phyloP scores from a whole-genome alignment of 1,284 basidiomycete genomes.

The Polyporus tsugae region DNA sequence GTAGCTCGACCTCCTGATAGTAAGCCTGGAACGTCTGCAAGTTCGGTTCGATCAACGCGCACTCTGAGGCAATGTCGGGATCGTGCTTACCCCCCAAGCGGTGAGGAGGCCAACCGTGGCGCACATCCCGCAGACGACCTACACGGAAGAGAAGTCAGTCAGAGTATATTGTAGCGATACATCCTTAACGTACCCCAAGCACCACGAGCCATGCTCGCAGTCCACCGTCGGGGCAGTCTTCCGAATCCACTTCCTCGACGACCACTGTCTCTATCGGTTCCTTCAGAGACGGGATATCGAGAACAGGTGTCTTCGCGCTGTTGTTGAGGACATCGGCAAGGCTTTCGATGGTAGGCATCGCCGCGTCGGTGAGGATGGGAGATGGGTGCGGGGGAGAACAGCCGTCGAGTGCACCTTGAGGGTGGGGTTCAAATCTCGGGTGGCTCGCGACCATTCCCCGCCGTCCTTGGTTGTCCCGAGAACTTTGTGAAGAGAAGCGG shows the following conservation, averaged over 20 bases:
- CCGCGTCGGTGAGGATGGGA: not conserved
- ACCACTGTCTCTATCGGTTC: not conserved
- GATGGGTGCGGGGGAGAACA: not conserved
- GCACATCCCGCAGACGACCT: not conserved
- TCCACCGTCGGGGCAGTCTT: constrained; percentile 1
- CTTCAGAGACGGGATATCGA: not conserved
- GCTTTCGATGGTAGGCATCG: not conserved
- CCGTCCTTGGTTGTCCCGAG: not conserved
- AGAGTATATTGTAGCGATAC: not conserved
- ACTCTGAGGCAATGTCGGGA: not conserved
- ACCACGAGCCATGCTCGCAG: not conserved
- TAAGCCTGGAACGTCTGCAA: constrained; percentile 7
- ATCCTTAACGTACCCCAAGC: not conserved
- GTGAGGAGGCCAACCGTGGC: constrained; percentile 1
- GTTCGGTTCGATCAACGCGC: not conserved
- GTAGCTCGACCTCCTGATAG: constrained; percentile 7
- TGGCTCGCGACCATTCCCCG: not conserved
- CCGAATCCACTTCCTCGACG: not conserved
- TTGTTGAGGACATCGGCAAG: not conserved
- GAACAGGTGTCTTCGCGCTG: not conserved
- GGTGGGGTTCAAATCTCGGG: not conserved
- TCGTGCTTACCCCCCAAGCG: not conserved
- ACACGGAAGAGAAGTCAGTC: not conserved
- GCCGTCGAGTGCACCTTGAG: not conserved
- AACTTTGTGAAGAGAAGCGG: not conserved